Conservation (phyloP, 1,139 yeast species). For the Diutina scorzettiae region DNA sequence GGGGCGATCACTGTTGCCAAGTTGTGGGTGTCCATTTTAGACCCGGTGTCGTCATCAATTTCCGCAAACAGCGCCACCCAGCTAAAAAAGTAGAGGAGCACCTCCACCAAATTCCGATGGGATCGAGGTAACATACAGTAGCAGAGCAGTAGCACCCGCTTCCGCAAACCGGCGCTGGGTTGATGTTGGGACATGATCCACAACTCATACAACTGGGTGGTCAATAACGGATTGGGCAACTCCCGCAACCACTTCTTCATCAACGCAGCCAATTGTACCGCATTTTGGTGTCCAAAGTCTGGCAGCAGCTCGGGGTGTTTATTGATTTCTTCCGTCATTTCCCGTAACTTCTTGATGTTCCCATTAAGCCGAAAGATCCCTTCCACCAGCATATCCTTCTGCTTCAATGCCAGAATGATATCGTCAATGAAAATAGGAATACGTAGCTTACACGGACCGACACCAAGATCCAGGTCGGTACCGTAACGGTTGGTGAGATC, state of each 20-base stretch:
- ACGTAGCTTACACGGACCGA: slow-evolving; percentile 67
- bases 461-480: slow-evolving; percentile 76
- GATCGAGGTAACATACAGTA: slow-evolving; percentile 74
- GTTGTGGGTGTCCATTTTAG: slow-evolving; percentile 94
- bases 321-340: slow-evolving; percentile 66
- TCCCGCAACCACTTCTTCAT: slow-evolving; percentile 88
- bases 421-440: slow-evolving; percentile 88
- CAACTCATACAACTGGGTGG: slow-evolving; percentile 61
- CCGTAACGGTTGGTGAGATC: slow-evolving; percentile 68
- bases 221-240: slow-evolving; percentile 82
- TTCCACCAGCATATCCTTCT: slow-evolving; percentile 92
- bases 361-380: slow-evolving; percentile 96
- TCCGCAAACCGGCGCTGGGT: slow-evolving; percentile 24
- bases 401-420: slow-evolving; percentile 68
- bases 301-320: slow-evolving; percentile 62
- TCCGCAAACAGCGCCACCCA: slow-evolving; percentile 97
- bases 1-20: slow-evolving; percentile 95
- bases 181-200: slow-evolving; percentile 54
- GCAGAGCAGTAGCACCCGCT: slow-evolving; percentile 52
- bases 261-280: slow-evolving; percentile 89
- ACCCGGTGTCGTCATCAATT: slow-evolving; percentile 75
- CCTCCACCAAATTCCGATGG: slow-evolving; percentile 81
- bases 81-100: slow-evolving; percentile 69
- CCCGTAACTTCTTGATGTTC: slow-evolving; percentile 73
- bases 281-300: slow-evolving; percentile 63